Percentiles rank a stretch among this genome's conserved stretches.
These are phyloP conservation scores for Ceratopteris richardii DNA, from an alignment of 75 land plant species.

Conservation along the genomic window DNA sequence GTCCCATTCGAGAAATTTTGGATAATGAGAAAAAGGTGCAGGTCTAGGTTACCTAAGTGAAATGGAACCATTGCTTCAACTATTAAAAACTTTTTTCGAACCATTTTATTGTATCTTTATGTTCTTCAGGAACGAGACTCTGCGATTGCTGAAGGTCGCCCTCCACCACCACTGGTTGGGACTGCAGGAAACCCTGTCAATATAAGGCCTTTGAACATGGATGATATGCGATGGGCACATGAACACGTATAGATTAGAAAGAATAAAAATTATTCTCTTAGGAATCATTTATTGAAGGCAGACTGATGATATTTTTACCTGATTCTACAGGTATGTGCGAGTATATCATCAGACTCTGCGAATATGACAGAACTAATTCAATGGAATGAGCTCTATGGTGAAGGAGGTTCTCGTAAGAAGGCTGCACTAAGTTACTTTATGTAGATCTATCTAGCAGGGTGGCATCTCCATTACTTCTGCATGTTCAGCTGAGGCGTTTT, in stretches of 20 bases:
- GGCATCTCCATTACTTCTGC: too few species aligned
- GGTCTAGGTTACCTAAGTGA: too few species aligned
- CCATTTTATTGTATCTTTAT: too few species aligned
- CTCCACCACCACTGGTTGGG: constrained; percentile 15
- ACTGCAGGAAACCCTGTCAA: constrained; percentile 14
- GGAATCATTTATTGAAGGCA: not conserved
- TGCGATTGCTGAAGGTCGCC: constrained; percentile 26
- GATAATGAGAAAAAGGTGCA: constrained; percentile 42
- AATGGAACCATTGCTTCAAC: too few species aligned
- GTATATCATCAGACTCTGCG: constrained; percentile 33
- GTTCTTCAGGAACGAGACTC: constrained; percentile 24
- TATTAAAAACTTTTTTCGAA: too few species aligned
- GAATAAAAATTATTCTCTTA: not conserved
- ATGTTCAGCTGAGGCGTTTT: too few species aligned
- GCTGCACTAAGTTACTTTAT: constrained; percentile 25
- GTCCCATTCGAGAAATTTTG: constrained; percentile 35
- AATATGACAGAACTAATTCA: constrained; percentile 37
- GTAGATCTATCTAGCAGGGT: too few species aligned
- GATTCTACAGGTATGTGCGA: constrained; percentile 26
- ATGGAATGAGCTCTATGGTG: constrained; percentile 50
- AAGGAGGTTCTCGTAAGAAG: constrained; percentile 42
- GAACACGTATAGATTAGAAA: constrained; percentile 21
- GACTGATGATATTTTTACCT: not conserved
- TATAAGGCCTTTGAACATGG: constrained; percentile 38
- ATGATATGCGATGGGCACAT: constrained; percentile 38